Evolutionary conservation across 768 basidiomycete genomes (phyloP).

Genomic region (Psilocybe sp.): DNA sequence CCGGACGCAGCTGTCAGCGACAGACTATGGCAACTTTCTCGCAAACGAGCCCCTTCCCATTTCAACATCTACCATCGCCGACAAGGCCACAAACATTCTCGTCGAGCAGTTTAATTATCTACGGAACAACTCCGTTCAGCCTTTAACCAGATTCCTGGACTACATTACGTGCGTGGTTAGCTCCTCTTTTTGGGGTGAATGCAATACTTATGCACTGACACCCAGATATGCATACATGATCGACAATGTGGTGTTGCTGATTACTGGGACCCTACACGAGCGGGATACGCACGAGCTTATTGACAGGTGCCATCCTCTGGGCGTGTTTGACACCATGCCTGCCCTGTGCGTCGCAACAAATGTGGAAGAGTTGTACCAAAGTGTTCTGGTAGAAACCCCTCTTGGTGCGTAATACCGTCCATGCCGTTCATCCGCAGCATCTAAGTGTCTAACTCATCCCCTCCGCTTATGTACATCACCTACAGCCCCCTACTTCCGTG

Average conservation of each 20-base stretch:
- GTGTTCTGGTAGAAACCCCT: constrained; percentile 95
- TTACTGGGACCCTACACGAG: constrained; percentile 96
- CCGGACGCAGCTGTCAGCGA: constrained; percentile 90
- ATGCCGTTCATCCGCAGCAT: not conserved
- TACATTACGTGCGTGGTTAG: constrained; percentile 89
- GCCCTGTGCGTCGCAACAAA: constrained; percentile 99
- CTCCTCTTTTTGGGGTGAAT: not conserved
- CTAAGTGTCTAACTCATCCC: not conserved
- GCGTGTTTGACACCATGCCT: constrained; percentile 97
- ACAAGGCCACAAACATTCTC: constrained; percentile 91
- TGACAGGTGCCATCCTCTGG: constrained; percentile 95
- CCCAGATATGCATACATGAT: constrained; percentile 98
- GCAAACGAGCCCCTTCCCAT: constrained; percentile 94
- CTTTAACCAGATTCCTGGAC: constrained; percentile 89
- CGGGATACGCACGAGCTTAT: constrained; percentile 96
- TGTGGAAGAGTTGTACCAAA: constrained; percentile 96
- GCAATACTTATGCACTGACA: constrained; percentile 6
- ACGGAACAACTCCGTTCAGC: constrained; percentile 86
- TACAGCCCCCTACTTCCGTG: constrained; percentile 91
- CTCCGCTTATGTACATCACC: not conserved
- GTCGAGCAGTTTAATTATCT: constrained; percentile 98
- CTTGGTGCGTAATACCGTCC: constrained; percentile 60
- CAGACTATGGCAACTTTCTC: constrained; percentile 98
- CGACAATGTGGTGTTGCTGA: constrained; percentile 96
- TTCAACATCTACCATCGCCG: constrained; percentile 92